Evolutionary conservation across 1,284 basidiomycete species (phyloP), one percentile per base, ranked within the genome.

Genomic region (Fomes fomentarius): DNA sequence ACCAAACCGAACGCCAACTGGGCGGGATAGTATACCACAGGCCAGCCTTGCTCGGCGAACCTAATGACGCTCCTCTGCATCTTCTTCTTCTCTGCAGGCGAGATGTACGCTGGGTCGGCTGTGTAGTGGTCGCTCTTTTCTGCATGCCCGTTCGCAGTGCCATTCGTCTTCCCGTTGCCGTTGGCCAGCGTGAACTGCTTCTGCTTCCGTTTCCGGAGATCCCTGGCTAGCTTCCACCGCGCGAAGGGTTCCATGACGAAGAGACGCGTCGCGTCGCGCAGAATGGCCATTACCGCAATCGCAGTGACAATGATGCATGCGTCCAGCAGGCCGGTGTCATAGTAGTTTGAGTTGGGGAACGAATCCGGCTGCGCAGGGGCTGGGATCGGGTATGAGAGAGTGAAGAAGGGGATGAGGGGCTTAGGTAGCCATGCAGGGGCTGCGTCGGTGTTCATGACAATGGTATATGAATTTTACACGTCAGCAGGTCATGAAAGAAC

Each of bases 1-100:
- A 97, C 95, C 63, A 94, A 61, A n/a, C 95, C 95, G 65, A 87
- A 84, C 21, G 71, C 71, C 82, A 88, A 96, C 61, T 87, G 89
- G 7, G 83, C 63, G 33, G 82, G 74, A 69, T 93, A 96, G 74
- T 96, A 98, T 41, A 91, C 71, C 46, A 89, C 79, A 39, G 85
- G 85, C 93, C 94, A 99, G 47, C 93, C 91, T 74, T 99, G 96
- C 73, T 98, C 96, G 4, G 94, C 93, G 68, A 98, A 98, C 57
- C 96, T 80, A 43, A 91, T 71, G 39, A 94, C 85, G 59, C 84
- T 87, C 67, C 90, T 82, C 50, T 88, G 82, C 57, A 91, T 74
- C 59, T 75, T 78, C 40, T 76, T 79, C 10, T 78, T 72, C 63
- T 89, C 81, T 57, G 47, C 38, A 47, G 56, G 56, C 34, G 66